Evolutionary conservation across 768 basidiomycete species (phyloP), one percentile per base, ranked within the genome.

Genomic region (Calocybe indica): DNA sequence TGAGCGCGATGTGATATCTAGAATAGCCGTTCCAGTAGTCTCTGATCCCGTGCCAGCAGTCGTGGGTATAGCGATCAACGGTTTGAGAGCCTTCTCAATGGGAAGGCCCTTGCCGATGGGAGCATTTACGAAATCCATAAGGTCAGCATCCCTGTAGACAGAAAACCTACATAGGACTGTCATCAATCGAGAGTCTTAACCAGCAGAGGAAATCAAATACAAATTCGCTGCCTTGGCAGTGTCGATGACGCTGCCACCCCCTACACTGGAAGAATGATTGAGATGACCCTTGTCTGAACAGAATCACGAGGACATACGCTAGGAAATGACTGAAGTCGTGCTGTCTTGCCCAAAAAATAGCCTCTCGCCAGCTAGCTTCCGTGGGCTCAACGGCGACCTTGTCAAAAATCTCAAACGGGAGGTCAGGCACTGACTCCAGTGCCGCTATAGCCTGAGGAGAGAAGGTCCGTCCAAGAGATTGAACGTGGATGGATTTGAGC

Each of bases 61-160:
- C 14, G 78, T 80, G 14, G 78, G 76, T 66, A 92, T 74, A 38
- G 92, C 92, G 51, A 95, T 95, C 40, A 98, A 72, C 10, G 95
- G 95, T 6, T 81, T 71, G 15, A 98, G 72, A 12, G 73, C 68
- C 60, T 88, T 71, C 2, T 76, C 69, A 52, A 98, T 85, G 2
- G 94, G 90, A 35, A 85, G 73, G 5, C 94, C 94, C 66, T 92
- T 93, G 37, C 95, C 95, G 45, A 97, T 74, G 0, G 95, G 95
- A 1, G 95, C 93, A 60, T 97, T 98, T 66, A 97, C 89, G 63
- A 95, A 98, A 63, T 98, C 95, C 71, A 93, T 87, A 7, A 97
- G 70, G 59, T 96, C 90, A 1, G 89, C 80, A 53, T 97, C 91
- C 55, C 86, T 86, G 73, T 97, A 97, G 8, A 90, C 89, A 0